A percentile compares a stretch with the other conserved stretches of the same genome.
Conservation (phyloP, 371 early-diverging fungal species). For the Syncephalastrum racemosum region DNA sequence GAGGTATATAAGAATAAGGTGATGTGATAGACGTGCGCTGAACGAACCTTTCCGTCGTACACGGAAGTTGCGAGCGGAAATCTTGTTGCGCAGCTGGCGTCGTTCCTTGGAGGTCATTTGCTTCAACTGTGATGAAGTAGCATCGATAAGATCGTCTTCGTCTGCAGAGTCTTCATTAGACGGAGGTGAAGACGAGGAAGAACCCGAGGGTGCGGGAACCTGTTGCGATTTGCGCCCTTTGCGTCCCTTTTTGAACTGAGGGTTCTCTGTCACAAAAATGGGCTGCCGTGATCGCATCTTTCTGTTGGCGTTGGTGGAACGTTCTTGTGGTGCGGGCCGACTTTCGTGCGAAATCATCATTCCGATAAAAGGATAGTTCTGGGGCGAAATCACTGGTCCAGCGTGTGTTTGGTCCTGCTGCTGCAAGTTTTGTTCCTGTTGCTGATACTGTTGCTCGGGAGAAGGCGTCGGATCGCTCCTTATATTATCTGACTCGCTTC, state of each 20-base stretch:
- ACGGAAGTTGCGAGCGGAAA: conserved; percentile 87
- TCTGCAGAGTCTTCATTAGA: conserved; percentile 14
- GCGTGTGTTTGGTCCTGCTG: background rate
- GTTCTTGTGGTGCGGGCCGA: too few relatives aligned
- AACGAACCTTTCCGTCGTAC: conserved; percentile 81
- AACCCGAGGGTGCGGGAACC: background rate
- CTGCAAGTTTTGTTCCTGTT: background rate
- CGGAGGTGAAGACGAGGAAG: background rate
- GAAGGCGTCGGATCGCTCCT: background rate
- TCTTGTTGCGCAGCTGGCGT: conserved; percentile 84
- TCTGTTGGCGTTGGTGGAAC: background rate
- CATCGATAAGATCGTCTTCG: conserved; percentile 4
- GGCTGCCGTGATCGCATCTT: conserved; percentile 12
- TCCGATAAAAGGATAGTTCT: too few relatives aligned
- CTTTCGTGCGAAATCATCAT: too few relatives aligned
- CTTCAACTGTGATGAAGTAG: conserved; percentile 30
- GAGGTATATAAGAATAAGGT: background rate
- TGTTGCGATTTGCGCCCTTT: background rate
- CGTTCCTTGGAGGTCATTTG: conserved; percentile 79
- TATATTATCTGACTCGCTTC: too few relatives aligned
- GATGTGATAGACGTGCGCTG: background rate
- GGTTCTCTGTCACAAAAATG: conserved; percentile 25
- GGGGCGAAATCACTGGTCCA: too few relatives aligned
- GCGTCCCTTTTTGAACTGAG: conserved; percentile 23
- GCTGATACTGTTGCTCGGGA: conserved; percentile 3